phyloP scores from a whole-genome alignment of 1,284 basidiomycete species.

The Papiliotrema terrestris region DNA sequence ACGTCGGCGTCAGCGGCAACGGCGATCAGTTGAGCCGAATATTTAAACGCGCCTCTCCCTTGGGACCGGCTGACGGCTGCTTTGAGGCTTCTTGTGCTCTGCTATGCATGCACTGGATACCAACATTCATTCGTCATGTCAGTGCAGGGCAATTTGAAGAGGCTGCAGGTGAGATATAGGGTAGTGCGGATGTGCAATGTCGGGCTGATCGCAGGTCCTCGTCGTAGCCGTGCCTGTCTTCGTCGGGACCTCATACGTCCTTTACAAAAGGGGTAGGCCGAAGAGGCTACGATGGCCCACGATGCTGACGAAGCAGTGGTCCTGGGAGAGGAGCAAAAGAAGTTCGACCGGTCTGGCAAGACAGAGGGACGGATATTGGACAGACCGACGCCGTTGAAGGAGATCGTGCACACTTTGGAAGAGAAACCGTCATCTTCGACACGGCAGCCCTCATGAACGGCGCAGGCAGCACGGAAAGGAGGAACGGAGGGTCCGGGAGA shows the following conservation, averaged over 20 bases:
- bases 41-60: too few species aligned
- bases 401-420: neutral
- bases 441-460: too few species aligned
- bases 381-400: neutral
- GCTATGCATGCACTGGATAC: neutral
- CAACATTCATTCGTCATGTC: neutral
- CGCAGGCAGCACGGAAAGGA: too few species aligned
- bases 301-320: neutral
- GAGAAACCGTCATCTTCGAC: neutral
- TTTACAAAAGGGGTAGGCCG: constrained; percentile 3
- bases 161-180: neutral
- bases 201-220: neutral
- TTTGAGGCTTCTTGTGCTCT: neutral
- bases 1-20: too few species aligned
- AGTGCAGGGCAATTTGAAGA: constrained; percentile 15
- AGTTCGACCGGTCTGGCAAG: neutral
- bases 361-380: neutral
- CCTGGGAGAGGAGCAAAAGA: constrained; percentile 1
- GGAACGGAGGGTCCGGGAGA: too few species aligned
- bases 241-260: constrained; percentile 1
- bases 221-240: constrained; percentile 3
- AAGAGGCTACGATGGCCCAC: neutral
- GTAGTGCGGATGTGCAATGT: too few species aligned
- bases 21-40: too few species aligned
- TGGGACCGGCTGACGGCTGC: too few species aligned